Percentiles rank a stretch among this genome's conserved stretches.
Conservation (phyloP, 169 alveolate species). For the Perkinsus marinus region DNA sequence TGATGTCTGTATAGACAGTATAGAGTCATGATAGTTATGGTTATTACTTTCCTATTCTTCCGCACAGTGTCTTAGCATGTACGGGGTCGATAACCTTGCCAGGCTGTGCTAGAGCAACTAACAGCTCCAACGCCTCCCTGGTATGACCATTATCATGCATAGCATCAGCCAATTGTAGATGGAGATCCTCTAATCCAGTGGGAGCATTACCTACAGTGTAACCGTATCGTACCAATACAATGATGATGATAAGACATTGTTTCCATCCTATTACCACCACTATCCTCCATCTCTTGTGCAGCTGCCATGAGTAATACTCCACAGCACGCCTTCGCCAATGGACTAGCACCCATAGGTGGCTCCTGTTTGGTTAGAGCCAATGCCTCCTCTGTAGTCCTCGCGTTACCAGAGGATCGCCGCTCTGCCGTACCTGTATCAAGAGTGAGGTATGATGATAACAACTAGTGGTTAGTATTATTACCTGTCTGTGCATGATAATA, state of each 20-base stretch:
- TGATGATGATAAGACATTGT: not conserved
- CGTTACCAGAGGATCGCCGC: not conserved
- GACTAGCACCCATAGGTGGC: not conserved
- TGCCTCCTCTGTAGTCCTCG: not conserved
- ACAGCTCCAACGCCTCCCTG: not conserved
- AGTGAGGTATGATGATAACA: not conserved
- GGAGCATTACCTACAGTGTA: not conserved
- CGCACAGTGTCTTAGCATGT: not conserved
- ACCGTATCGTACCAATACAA: not conserved
- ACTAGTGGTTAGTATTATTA: not conserved
- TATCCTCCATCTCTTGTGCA: not conserved
- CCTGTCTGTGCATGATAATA: not conserved
- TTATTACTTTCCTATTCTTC: not conserved
- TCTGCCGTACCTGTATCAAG: not conserved
- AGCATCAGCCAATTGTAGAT: not conserved
- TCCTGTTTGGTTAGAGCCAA: not conserved
- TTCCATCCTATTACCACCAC: not conserved
- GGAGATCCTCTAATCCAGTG: not conserved
- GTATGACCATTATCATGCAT: not conserved
- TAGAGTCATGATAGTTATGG: not conserved
- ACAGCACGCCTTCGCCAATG: not conserved
- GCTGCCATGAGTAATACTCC: not conserved
- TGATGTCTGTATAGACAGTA: too few species aligned
- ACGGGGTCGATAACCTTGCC: not conserved
- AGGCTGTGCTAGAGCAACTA: not conserved